These are phyloP conservation scores for Teunomyces stri DNA, from an alignment of 805 yeast genomes.

Conservation along the genomic window DNA sequence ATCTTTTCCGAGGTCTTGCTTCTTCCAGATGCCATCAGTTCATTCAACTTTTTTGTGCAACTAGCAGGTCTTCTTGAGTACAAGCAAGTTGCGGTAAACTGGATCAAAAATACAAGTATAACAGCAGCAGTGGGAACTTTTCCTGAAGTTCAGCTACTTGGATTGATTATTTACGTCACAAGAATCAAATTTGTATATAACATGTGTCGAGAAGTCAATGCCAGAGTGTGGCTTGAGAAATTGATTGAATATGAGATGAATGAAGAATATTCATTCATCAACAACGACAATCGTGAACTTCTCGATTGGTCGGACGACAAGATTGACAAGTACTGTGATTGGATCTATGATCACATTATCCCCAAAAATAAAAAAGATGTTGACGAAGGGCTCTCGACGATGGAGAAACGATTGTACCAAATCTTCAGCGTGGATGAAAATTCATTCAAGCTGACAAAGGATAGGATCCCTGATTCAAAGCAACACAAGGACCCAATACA, in stretches of 20 bases:
- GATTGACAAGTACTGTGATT: constrained; percentile 47
- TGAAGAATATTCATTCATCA: constrained; percentile 13
- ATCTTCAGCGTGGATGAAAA: constrained; percentile 26
- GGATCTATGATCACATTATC: constrained; percentile 42
- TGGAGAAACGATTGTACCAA: constrained; percentile 30
- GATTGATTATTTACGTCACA: constrained; percentile 29
- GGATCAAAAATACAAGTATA: neutral
- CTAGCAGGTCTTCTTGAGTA: neutral
- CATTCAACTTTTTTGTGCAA: constrained; percentile 36
- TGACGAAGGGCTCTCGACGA: constrained; percentile 18
- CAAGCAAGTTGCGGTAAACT: neutral
- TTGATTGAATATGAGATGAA: constrained; percentile 16
- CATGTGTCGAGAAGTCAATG: constrained; percentile 10
- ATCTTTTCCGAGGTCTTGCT: constrained; percentile 42
- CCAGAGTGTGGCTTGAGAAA: constrained; percentile 17
- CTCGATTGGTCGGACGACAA: constrained; percentile 48
- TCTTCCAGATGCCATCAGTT: constrained; percentile 48
- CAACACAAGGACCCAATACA: neutral
- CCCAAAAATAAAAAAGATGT: constrained; percentile 17
- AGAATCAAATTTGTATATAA: constrained; percentile 28
- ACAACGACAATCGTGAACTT: constrained; percentile 26
- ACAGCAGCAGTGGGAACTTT: constrained; percentile 7
- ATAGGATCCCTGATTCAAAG: neutral
- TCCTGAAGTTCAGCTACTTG: constrained; percentile 40
- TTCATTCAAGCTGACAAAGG: neutral